Evolutionary conservation across 2,329 filamentous ascomycete species (phyloP).

Genomic region (Cercospora sp.): DNA sequence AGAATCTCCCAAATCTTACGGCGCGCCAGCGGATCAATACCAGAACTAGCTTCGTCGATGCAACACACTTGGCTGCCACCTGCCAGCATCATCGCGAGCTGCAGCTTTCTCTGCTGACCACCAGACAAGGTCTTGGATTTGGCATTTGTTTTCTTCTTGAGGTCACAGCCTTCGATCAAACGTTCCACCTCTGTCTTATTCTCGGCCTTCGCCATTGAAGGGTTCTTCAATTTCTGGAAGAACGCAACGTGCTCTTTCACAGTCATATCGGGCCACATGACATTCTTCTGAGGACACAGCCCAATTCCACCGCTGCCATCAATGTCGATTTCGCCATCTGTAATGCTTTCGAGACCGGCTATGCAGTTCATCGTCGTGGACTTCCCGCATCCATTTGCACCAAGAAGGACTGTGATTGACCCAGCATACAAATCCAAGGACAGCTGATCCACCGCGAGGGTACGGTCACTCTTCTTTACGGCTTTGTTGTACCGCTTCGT

Average conservation of each 20-base stretch:
- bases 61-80: slow-evolving; percentile 80
- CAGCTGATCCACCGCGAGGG: slow-evolving; percentile 24
- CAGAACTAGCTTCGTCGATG: slow-evolving; percentile 83
- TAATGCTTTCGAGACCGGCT: slow-evolving; percentile 75
- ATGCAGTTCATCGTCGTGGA: slow-evolving; percentile 87
- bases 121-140: slow-evolving; percentile 75
- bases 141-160: slow-evolving; percentile 69
- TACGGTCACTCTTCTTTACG: slow-evolving; percentile 23
- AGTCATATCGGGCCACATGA: slow-evolving; percentile 85
- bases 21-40: slow-evolving; percentile 78
- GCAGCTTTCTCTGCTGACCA: slow-evolving; percentile 84
- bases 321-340: slow-evolving; percentile 73
- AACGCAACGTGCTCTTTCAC: slow-evolving; percentile 81
- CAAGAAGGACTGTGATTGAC: slow-evolving; percentile 50
- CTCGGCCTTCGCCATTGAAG: slow-evolving; percentile 48
- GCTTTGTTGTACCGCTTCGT: slow-evolving; percentile 24
- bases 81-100: slow-evolving; percentile 89
- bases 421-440: slow-evolving; percentile 23
- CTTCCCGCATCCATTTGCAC: slow-evolving; percentile 88
- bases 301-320: slow-evolving; percentile 78
- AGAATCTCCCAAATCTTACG: slow-evolving; percentile 92
- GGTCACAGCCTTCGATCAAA: slow-evolving; percentile 70
- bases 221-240: slow-evolving; percentile 74
- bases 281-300: slow-evolving; percentile 89
- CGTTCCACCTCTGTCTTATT: slow-evolving; percentile 56